Evolutionary conservation across 2,329 filamentous ascomycete genomes (phyloP).

Genomic region (Drechslera avenae): DNA sequence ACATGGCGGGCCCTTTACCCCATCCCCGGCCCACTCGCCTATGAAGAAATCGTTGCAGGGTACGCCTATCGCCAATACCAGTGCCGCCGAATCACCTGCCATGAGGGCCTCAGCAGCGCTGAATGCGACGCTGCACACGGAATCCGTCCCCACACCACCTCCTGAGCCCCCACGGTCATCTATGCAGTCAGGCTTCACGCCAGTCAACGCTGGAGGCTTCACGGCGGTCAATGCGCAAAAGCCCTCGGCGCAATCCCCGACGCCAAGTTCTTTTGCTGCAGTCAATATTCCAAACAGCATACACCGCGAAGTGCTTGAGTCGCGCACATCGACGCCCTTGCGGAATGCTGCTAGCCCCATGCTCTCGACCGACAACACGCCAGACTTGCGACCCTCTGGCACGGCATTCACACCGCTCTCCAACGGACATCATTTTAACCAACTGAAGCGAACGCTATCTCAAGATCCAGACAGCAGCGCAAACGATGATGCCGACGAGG

Average conservation of each 20-base stretch:
- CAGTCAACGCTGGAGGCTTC: conserved; percentile 70
- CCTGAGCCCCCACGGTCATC: conserved; percentile 64
- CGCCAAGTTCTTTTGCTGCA: conserved; percentile 58
- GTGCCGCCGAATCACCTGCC: conserved; percentile 70
- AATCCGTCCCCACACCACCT: conserved; percentile 31
- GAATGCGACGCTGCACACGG: conserved; percentile 59
- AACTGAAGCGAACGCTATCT: conserved; percentile 75
- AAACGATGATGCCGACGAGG: conserved; percentile 59
- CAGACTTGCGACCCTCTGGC: conserved; percentile 64
- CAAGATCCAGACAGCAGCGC: conserved; percentile 61
- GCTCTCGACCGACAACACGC: conserved; percentile 67
- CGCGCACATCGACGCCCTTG: conserved; percentile 63
- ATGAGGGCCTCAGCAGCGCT: conserved; percentile 62
- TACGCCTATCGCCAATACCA: conserved; percentile 56
- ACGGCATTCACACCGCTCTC: conserved; percentile 53
- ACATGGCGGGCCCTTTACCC: conserved; percentile 87
- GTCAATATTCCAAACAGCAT: conserved; percentile 59
- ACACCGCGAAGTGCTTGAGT: conserved; percentile 59
- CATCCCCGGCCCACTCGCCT: conserved; percentile 75
- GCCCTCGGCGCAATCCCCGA: conserved; percentile 28
- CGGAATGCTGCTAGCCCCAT: conserved; percentile 68
- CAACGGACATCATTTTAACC: conserved; percentile 59
- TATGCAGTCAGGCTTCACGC: conserved; percentile 68
- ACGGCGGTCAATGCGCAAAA: conserved; percentile 66
- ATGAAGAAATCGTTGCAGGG: conserved; percentile 61